A percentile compares a stretch with the other conserved stretches of the same genome.
Conservation (phyloP, 768 basidiomycete genomes). For the Amanita pseudoporphyria region DNA sequence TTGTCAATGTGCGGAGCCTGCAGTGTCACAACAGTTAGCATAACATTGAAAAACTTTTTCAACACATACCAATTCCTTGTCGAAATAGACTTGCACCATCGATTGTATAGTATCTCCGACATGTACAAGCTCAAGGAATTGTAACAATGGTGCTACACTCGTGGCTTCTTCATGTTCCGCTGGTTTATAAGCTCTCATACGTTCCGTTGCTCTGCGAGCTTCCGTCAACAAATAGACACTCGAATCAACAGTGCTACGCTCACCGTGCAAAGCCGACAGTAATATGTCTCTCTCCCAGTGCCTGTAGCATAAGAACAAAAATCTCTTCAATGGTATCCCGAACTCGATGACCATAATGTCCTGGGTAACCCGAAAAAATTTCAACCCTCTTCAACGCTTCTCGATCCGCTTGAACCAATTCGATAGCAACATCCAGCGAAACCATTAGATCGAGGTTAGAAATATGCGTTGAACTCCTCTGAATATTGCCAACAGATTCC, state of each 20-base stretch:
- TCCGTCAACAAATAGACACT: constrained; percentile 12
- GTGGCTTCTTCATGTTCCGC: constrained; percentile 75
- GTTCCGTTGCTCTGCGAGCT: constrained; percentile 62
- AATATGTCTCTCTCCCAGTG: constrained; percentile 72
- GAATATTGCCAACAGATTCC: background rate
- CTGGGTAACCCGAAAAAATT: constrained; percentile 82
- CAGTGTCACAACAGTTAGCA: background rate
- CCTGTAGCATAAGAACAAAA: constrained; percentile 77
- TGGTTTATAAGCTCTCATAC: constrained; percentile 87
- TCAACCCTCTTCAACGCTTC: constrained; percentile 90
- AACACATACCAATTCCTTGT: constrained; percentile 76
- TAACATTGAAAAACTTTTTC: background rate
- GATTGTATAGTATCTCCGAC: constrained; percentile 95
- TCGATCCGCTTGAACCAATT: constrained; percentile 88
- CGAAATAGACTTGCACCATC: constrained; percentile 97
- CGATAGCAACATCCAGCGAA: constrained; percentile 83
- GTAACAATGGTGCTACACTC: constrained; percentile 84
- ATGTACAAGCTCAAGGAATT: constrained; percentile 97
- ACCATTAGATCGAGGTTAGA: constrained; percentile 74
- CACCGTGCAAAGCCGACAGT: constrained; percentile 69
- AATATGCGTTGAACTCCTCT: constrained; percentile 5
- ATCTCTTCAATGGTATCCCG: constrained; percentile 91
- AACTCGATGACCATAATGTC: constrained; percentile 78
- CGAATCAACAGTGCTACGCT: constrained; percentile 15
- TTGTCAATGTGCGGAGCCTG: constrained; percentile 84